These are phyloP conservation scores for Candida pseudoglaebosa DNA, from an alignment of 805 yeast species.

Conservation along the genomic window DNA sequence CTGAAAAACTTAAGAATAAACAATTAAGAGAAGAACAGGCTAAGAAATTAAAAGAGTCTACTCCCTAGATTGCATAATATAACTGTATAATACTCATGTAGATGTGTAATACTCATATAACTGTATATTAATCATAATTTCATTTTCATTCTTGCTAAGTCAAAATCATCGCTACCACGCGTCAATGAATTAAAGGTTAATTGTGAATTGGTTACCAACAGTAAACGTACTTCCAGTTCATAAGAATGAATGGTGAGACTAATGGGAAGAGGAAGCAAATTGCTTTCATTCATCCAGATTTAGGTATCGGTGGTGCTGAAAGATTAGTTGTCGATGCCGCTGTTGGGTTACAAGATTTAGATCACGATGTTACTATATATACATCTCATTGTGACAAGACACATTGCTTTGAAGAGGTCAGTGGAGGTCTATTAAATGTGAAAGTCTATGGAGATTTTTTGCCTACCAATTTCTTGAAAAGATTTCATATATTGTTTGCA, in stretches of 20 bases:
- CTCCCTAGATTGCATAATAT: not conserved
- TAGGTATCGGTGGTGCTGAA: constrained; percentile 98
- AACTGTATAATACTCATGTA: no score
- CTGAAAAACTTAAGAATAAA: constrained; percentile 50
- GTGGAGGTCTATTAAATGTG: constrained; percentile 54
- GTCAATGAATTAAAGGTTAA: no score
- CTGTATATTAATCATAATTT: not conserved
- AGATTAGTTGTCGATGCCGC: constrained; percentile 96
- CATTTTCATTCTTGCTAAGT: not conserved
- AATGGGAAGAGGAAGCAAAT: constrained; percentile 35
- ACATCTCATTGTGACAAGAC: constrained; percentile 86
- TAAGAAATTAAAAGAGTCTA: not conserved
- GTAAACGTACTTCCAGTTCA: not conserved
- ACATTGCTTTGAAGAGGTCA: constrained; percentile 91
- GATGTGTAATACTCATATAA: not conserved
- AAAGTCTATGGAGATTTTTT: constrained; percentile 77
- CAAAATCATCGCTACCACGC: constrained; percentile 1
- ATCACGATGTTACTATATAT: constrained; percentile 62
- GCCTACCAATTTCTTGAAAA: constrained; percentile 67
- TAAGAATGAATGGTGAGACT: not conserved
- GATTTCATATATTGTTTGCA: constrained; percentile 77
- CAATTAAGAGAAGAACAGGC: constrained; percentile 30
- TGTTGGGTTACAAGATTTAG: constrained; percentile 67
- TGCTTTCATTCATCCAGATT: constrained; percentile 92
- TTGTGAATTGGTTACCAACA: no score